A percentile compares a stretch with the other conserved stretches of the same genome.
phyloP scores from a whole-genome alignment of 306 rosid genomes.

The Quercus berberidifolia region DNA sequence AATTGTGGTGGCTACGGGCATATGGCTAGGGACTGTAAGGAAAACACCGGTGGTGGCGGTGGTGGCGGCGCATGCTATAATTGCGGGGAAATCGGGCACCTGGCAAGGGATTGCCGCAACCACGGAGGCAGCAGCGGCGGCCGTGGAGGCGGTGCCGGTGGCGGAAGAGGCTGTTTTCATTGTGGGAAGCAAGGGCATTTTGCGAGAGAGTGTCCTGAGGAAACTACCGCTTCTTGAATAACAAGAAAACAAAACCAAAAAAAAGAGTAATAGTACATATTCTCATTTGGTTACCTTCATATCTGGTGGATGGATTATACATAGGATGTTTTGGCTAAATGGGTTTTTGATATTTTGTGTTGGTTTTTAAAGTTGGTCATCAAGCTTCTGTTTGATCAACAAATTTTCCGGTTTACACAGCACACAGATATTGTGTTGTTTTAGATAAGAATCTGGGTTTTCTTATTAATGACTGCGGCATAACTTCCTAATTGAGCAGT shows the following conservation, averaged over 20 bases:
- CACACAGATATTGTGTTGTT: slow-evolving; percentile 16
- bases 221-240: slow-evolving; percentile 21
- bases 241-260: slow-evolving; percentile 1
- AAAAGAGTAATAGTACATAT: slow-evolving; percentile 62
- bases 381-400: slow-evolving; percentile 13
- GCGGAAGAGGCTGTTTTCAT: slow-evolving; percentile 41
- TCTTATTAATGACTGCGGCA: slow-evolving; percentile 5
- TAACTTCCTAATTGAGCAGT: slow-evolving; percentile 5
- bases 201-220: slow-evolving; percentile 66
- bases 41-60: background rate
- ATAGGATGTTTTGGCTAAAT: slow-evolving; percentile 28
- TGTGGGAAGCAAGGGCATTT: slow-evolving; percentile 80
- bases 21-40: slow-evolving; percentile 57
- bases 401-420: slow-evolving; percentile 21
- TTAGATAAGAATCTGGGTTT: slow-evolving; percentile 23
- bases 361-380: slow-evolving; percentile 15
- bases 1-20: slow-evolving; percentile 60
- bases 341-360: slow-evolving; percentile 11
- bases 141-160: slow-evolving; percentile 13
- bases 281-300: slow-evolving; percentile 26
- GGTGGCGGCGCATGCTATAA: slow-evolving; percentile 34
- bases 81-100: slow-evolving; percentile 66
- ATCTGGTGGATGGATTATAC: slow-evolving; percentile 28
- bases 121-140: slow-evolving; percentile 27
- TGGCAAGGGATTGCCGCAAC: slow-evolving; percentile 66